A percentile compares a stretch with the other conserved stretches of the same genome.
These are phyloP conservation scores for Rubia tinctorum DNA, from an alignment of 305 asterid species.

Conservation along the genomic window DNA sequence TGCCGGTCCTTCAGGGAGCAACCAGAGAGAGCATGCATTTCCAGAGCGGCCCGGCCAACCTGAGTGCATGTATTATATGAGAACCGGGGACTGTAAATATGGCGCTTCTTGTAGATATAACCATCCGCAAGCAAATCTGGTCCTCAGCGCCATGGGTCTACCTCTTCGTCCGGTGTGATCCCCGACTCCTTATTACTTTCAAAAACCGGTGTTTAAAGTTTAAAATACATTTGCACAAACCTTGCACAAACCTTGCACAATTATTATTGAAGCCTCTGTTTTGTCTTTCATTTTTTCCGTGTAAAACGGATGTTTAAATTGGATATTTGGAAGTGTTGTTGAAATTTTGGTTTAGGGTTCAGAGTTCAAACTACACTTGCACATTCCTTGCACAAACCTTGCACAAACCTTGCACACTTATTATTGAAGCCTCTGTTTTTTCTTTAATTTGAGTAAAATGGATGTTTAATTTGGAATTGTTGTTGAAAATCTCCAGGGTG, in stretches of 20 bases:
- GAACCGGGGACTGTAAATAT: constrained; percentile 83
- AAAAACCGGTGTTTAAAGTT: background rate
- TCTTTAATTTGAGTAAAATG: background rate
- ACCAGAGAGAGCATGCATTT: constrained; percentile 52
- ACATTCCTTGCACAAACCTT: background rate
- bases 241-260: background rate
- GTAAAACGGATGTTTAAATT: background rate
- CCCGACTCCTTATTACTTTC: background rate
- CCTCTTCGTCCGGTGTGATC: constrained; percentile 77
- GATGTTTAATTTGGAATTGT: background rate
- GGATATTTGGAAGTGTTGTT: background rate
- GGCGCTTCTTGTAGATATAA: constrained; percentile 87
- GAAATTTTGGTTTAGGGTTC: constrained; percentile 45
- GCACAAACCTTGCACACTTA: background rate
- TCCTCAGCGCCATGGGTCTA: constrained; percentile 79
- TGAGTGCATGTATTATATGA: constrained; percentile 81
- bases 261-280: background rate
- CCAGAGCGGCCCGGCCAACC: constrained; percentile 92
- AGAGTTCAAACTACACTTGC: constrained; percentile 4
- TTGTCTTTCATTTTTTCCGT: background rate
- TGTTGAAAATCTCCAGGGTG: constrained; percentile 50
- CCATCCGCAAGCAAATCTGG: constrained; percentile 61
- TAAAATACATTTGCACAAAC: background rate
- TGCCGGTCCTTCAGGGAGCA: constrained; percentile 59
- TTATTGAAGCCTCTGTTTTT: background rate